Conservation (phyloP, 2,329 filamentous ascomycete genomes). For the Colletotrichum kahawae region DNA sequence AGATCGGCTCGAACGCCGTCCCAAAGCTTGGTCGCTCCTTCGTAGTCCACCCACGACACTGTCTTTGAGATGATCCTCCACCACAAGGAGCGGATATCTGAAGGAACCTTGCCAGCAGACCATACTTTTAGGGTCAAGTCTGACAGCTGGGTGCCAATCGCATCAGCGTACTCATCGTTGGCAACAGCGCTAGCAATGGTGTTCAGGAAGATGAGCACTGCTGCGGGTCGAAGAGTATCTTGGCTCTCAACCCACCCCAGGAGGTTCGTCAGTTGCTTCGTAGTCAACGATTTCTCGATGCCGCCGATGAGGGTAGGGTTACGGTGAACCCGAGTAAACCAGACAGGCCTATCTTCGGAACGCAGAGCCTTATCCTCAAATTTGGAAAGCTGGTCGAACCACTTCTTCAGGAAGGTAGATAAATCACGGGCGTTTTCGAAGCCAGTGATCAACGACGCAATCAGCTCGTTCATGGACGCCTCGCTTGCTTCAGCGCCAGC, state of each 20-base stretch:
- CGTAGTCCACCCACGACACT: constrained; percentile 36
- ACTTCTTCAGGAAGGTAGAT: constrained; percentile 50
- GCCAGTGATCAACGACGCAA: constrained; percentile 48
- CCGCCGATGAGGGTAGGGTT: constrained; percentile 1
- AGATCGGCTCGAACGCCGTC: constrained; percentile 34
- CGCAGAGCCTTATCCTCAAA: constrained; percentile 27
- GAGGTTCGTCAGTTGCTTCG: constrained; percentile 47
- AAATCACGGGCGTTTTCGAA: constrained; percentile 50
- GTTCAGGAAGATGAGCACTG: constrained; percentile 47
- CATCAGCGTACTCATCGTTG: constrained; percentile 47
- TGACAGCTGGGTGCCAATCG: constrained; percentile 42
- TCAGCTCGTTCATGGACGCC: constrained; percentile 36
- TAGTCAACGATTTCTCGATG: constrained; percentile 49
- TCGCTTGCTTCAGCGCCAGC: constrained; percentile 20
- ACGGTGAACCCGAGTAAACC: constrained; percentile 28
- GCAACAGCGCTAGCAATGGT: constrained; percentile 46
- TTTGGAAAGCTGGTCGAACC: constrained; percentile 48
- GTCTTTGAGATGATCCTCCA: constrained; percentile 45
- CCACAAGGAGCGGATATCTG: constrained; percentile 37
- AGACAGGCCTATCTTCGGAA: constrained; percentile 24
- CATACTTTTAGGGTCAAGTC: constrained; percentile 34
- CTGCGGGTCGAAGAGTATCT: constrained; percentile 30
- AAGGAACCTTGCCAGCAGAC: constrained; percentile 30
- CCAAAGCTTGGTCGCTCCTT: constrained; percentile 39
- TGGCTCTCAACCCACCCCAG: constrained; percentile 47